A percentile compares a stretch with the other conserved stretches of the same genome.
These are phyloP conservation scores for Russula lepida DNA, from an alignment of 768 basidiomycete species.

Conservation along the genomic window DNA sequence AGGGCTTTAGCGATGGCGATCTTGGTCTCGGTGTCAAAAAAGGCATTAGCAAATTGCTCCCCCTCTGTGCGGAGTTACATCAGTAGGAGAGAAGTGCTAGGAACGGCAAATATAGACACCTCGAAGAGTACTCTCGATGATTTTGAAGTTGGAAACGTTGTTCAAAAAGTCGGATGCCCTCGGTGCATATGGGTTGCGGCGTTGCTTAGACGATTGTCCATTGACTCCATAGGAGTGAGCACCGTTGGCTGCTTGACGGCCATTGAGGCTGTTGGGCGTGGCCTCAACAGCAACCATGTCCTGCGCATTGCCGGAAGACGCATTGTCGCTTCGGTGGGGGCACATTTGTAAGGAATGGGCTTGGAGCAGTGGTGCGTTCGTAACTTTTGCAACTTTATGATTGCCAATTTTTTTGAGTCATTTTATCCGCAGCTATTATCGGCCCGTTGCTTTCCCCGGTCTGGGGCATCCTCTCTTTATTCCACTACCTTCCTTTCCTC, in stretches of 20 bases:
- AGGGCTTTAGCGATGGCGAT: conserved; percentile 97
- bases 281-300: conserved; percentile 72
- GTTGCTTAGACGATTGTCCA: conserved; percentile 30
- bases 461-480: no score
- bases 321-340: conserved; percentile 47
- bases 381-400: neutral
- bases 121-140: conserved; percentile 94
- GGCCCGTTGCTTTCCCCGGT: neutral
- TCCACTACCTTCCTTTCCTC: neutral
- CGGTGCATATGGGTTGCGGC: conserved; percentile 75
- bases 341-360: conserved; percentile 39
- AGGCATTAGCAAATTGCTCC: conserved; percentile 98
- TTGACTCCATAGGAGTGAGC: conserved; percentile 27
- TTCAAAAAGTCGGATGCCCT: conserved; percentile 89
- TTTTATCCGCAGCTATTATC: neutral
- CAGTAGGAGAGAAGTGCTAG: neutral
- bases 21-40: conserved; percentile 99
- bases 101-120: conserved; percentile 40
- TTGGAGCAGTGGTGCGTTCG: neutral
- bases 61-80: conserved; percentile 60
- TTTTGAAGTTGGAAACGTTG: conserved; percentile 89
- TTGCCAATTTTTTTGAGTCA: neutral
- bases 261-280: conserved; percentile 28
- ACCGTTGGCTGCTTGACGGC: conserved; percentile 27
- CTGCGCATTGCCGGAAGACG: conserved; percentile 34